These are phyloP conservation scores for Tylopilus vinaceipallidus DNA, from an alignment of 768 basidiomycete species.

Conservation along the genomic window DNA sequence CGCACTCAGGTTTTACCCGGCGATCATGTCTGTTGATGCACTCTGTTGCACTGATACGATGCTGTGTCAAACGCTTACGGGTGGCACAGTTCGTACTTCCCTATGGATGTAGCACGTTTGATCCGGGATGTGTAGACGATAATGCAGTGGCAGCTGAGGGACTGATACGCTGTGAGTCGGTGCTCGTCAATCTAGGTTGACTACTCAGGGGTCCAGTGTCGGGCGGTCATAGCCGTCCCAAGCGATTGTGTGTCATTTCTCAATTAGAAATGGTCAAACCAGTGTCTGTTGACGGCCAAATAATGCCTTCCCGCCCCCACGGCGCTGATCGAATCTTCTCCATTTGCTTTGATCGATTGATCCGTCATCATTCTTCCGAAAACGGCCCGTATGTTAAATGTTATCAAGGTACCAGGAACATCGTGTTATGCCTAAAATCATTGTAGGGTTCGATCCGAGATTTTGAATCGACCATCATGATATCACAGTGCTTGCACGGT, in stretches of 20 bases:
- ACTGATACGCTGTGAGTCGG: not conserved
- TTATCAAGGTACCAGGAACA: constrained; percentile 3
- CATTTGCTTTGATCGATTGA: not conserved
- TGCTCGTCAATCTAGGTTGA: too few relatives aligned
- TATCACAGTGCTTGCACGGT: too few relatives aligned
- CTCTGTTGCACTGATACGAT: not conserved
- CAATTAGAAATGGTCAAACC: too few relatives aligned
- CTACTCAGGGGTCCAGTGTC: not conserved
- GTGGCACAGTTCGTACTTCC: not conserved
- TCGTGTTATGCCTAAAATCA: not conserved
- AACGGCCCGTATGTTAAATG: too few relatives aligned
- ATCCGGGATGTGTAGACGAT: not conserved
- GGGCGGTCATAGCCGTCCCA: not conserved
- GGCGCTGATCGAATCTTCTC: too few relatives aligned
- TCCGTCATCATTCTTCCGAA: not conserved
- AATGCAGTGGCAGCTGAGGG: not conserved
- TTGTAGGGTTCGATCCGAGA: not conserved
- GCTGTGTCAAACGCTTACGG: not conserved
- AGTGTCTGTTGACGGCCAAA: not conserved
- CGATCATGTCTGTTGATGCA: not conserved
- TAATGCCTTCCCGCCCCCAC: not conserved
- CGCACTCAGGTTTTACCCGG: not conserved
- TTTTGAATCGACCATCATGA: too few relatives aligned
- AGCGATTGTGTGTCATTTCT: not conserved
- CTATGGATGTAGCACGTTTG: not conserved